phyloP scores from a whole-genome alignment of 257 asterid genomes.

The Solanum lignicaule region DNA sequence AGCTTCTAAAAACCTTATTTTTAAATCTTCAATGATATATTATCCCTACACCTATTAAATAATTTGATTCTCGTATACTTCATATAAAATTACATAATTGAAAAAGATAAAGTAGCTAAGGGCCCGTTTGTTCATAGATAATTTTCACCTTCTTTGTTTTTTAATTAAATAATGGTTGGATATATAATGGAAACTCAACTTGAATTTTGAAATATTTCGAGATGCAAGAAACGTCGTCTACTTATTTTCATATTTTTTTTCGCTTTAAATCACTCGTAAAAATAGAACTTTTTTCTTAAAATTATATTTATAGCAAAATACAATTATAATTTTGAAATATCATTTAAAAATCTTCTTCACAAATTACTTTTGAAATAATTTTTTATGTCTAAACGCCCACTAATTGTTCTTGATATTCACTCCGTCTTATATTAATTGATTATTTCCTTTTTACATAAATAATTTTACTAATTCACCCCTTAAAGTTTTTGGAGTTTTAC shows the following conservation, averaged over 20 bases:
- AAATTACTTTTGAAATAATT: not conserved
- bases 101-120: not conserved
- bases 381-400: not conserved
- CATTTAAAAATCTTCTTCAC: not conserved
- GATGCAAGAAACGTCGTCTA: not conserved
- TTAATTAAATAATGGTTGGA: no score
- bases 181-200: no score
- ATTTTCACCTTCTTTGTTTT: not conserved
- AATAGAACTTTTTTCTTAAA: not conserved
- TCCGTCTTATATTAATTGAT: not conserved
- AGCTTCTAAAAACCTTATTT: not conserved
- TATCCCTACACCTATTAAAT: not conserved
- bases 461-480: no score
- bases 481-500: no score
- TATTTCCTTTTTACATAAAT: no score
- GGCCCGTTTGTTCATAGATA: not conserved
- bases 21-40: not conserved
- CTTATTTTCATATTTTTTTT: no score
- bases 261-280: not conserved
- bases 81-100: not conserved
- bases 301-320: not conserved
- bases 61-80: not conserved
- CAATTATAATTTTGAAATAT: no score
- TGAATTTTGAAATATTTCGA: not conserved
- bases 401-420: not conserved